phyloP scores from a whole-genome alignment of 2,329 filamentous ascomycete species.

The Lachnellula subtilissima region DNA sequence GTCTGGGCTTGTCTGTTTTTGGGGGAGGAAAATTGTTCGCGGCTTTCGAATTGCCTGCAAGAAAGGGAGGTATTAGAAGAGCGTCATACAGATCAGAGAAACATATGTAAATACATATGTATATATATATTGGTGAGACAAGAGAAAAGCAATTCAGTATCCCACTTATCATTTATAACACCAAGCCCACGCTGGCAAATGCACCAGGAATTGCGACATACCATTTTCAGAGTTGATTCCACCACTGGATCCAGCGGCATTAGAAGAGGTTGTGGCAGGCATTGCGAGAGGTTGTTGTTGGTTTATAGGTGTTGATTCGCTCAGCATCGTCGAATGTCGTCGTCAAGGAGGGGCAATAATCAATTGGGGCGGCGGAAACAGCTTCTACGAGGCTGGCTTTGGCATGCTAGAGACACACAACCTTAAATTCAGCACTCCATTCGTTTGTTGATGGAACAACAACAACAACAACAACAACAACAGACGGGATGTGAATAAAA shows the following conservation, averaged over 20 bases:
- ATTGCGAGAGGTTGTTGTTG: constrained; percentile 25
- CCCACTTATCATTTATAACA: not conserved
- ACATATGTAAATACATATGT: too few relatives aligned
- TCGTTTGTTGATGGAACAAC: not conserved
- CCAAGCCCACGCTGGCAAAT: not conserved
- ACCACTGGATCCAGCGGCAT: constrained; percentile 20
- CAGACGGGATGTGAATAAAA: not conserved
- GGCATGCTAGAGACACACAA: constrained; percentile 23
- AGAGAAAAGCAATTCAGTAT: constrained; percentile 9
- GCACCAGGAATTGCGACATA: constrained; percentile 16
- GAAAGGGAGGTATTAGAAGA: not conserved
- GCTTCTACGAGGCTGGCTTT: constrained; percentile 12
- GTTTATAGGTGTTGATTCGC: constrained; percentile 21
- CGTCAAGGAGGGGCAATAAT: constrained; percentile 7
- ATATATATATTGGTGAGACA: constrained; percentile 1
- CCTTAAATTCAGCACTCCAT: constrained; percentile 16
- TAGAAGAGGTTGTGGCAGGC: constrained; percentile 29
- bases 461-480: not conserved
- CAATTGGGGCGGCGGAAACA: constrained; percentile 12
- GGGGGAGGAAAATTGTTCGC: constrained; percentile 59
- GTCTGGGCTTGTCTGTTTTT: constrained; percentile 95
- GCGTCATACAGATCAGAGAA: not conserved
- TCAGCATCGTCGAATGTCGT: constrained; percentile 22
- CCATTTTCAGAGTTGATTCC: constrained; percentile 28
- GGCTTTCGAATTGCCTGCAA: constrained; percentile 22